Conservation (phyloP, 73 alveolate species). For the Paramecium biaurelia region DNA sequence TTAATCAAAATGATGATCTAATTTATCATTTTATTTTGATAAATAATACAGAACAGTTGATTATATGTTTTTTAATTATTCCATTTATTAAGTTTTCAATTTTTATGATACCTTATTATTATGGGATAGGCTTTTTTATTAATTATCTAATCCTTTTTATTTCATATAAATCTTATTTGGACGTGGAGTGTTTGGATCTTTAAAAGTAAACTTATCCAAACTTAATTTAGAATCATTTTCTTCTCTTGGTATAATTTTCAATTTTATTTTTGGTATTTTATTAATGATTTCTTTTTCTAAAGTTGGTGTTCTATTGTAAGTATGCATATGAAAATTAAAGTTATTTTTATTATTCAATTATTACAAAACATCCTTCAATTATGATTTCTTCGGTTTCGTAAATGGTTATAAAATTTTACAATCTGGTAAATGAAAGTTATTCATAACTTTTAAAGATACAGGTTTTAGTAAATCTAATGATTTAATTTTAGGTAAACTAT, state of each 20-base stretch:
- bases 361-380: not conserved
- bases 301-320: not conserved
- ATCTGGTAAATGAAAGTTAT: not conserved
- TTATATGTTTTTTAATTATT: not conserved
- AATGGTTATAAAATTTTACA: not conserved
- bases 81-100: not conserved
- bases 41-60: not conserved
- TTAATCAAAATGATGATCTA: constrained; percentile 11
- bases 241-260: not conserved
- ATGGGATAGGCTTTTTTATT: not conserved
- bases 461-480: not conserved
- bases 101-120: not conserved
- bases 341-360: not conserved
- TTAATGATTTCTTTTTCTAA: not conserved
- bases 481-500: not conserved
- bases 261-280: not conserved
- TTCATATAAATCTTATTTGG: not conserved
- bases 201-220: not conserved
- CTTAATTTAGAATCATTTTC: not conserved
- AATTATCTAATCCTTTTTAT: not conserved
- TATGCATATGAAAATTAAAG: not conserved
- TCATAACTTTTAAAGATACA: not conserved
- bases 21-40: not conserved
- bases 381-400: not conserved
- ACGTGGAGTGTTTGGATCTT: not conserved